These are phyloP conservation scores for Adenanthera pavonina DNA, from an alignment of 306 rosid species.

Conservation along the genomic window DNA sequence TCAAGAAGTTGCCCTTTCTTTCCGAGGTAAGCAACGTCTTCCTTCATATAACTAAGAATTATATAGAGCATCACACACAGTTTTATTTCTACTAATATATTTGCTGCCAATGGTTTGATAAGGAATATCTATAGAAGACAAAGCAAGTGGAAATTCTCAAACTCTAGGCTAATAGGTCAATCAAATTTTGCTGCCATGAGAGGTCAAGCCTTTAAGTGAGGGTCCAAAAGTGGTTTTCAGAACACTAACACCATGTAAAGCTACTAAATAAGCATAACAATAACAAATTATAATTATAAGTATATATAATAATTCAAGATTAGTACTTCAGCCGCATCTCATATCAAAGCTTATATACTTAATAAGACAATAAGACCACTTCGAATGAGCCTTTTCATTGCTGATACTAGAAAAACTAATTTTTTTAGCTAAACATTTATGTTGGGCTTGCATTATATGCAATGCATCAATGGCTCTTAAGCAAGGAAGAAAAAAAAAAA, in stretches of 20 bases:
- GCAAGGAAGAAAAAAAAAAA: not conserved
- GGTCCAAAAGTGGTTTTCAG: not conserved
- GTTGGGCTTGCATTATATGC: not conserved
- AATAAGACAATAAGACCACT: too few relatives aligned
- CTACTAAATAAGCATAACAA: not conserved
- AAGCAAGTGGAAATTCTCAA: not conserved
- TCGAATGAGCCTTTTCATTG: not conserved
- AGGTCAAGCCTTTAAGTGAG: not conserved
- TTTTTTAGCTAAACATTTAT: not conserved
- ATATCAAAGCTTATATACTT: not conserved
- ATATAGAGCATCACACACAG: too few relatives aligned
- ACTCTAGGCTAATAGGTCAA: not conserved
- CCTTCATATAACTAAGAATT: constrained; percentile 50
- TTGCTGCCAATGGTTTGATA: too few relatives aligned
- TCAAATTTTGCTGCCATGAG: not conserved
- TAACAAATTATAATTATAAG: not conserved
- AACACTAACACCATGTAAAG: constrained; percentile 2
- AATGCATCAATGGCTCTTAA: not conserved
- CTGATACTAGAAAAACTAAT: not conserved
- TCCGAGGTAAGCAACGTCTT: constrained; percentile 73
- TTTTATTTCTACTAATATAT: too few relatives aligned
- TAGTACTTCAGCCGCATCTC: constrained; percentile 4
- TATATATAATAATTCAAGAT: constrained; percentile 9
- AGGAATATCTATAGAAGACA: not conserved
- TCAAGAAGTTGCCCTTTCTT: constrained; percentile 77